Evolutionary conservation across 129 eudicot genomes (phyloP), one percentile per base, ranked within the genome.

Genomic region (Chrysanthemum makinoi): DNA sequence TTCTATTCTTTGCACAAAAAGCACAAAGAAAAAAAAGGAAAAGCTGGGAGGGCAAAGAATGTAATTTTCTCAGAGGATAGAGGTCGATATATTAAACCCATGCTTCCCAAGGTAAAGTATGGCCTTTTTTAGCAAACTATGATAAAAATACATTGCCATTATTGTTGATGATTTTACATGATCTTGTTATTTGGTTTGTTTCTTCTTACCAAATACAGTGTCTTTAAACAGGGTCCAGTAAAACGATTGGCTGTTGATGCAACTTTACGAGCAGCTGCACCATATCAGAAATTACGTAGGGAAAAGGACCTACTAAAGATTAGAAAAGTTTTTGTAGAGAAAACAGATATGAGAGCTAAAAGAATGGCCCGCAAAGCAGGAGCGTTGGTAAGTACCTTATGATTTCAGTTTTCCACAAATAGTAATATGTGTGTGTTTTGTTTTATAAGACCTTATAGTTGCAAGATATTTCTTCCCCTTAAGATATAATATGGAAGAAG

Each of bases 351-450:
- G 99, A 82, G 99, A 78, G 97, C 99, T 56, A 94, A 94, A 84
- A 79, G 99, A 78, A 94, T 94, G 99, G 99, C 99, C 52, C 82
- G 99, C 11, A 94, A 94, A 87, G 99, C 97, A 73, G 99, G 99
- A 82, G 99, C 99, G 14, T 79, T 94, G 89, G 99, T 94, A 87
- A 26, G 52, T n/a, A 62, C n/a, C 76, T 43, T 44, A 12, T 62
- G 24, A 47, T 63, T 48, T 47, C 14, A 63, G 33, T 51, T 13
- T 22, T 35, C 55, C 57, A 33, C 20, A 68, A 53, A 68, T 26
- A 7, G 10, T 39, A 39, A 1, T 39, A 39, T 35, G 18, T 26
- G n/a, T 39, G 28, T 20, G 30, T 62, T 73, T n/a, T 51, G 72
- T 39, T 65, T 19, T 74, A 35, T 35, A 35, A 35, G 43, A 35